Evolutionary conservation across 208 protist species (phyloP), one percentile per base, ranked within the genome.

Genomic region (Trypanosoma rangeli): DNA sequence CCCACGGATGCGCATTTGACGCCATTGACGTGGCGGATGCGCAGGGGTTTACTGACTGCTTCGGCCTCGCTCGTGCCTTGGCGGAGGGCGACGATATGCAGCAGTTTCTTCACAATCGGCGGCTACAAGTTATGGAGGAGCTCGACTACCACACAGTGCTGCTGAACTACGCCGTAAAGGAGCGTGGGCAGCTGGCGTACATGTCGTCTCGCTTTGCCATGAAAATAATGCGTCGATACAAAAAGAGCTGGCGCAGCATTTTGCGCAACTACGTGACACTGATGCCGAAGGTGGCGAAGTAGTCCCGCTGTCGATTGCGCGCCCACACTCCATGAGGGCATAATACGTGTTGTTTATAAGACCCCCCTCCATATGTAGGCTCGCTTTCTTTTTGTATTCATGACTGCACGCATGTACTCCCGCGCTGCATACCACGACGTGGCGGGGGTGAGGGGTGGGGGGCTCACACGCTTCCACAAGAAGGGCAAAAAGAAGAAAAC

Each of bases 41-140:
- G n/a, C 87, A 94, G 78, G 78, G 86, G 55, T 97, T 97, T 72
- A 91, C 82, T 1, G 93, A 97, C 73, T 97, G 93, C 81, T 97
- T 96, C 64, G 76, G 79, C 10, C 84, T 97, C 24, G 87, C 93
- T 0, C 87, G 86, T 42, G 76, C 82, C 16, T 82, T 97, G 37
- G 84, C 87, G 18, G 79, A 76, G 8, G 83, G 85, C 28, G 88
- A 93, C 50, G 86, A 93, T 53, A 84, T 94, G 15, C 64, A 75
- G 62, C 59, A 85, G 63, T 94, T 93, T 54, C 57, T 96, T 53
- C 80, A 80, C 48, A 82, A 94, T 63, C 87, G 93, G 20, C 85
- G 91, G 0, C 77, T 93, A 73, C 86, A 96, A 70, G 91, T 96
- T 55, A 89, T 96, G 85, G 87, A 93, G 71, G 91, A 95, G 76